Evolutionary conservation across 1,284 basidiomycete genomes (phyloP).

Genomic region (Sporisorium iseilematis-ciliati): DNA sequence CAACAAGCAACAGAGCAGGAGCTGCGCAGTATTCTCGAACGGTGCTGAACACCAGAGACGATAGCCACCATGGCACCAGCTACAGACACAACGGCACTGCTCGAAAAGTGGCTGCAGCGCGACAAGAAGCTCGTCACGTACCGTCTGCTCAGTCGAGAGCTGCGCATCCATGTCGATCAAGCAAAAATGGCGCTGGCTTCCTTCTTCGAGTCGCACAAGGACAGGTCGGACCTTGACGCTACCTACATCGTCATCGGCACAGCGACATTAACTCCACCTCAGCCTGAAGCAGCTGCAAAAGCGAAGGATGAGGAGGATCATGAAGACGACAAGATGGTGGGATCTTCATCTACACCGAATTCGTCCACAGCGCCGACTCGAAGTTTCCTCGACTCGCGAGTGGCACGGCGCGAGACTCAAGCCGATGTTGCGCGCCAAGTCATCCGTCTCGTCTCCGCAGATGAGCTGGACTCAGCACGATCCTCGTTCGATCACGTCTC

Average conservation of each 20-base stretch:
- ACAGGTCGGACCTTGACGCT: constrained; percentile 30
- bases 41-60: background rate
- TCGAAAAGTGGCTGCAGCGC: constrained; percentile 50
- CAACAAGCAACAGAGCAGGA: background rate
- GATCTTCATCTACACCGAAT: constrained; percentile 17
- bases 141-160: constrained; percentile 57
- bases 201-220: constrained; percentile 41
- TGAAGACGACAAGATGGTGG: constrained; percentile 15
- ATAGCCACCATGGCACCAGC: constrained; percentile 21
- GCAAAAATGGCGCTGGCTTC: constrained; percentile 43
- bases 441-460: constrained; percentile 34
- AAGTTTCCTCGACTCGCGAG: constrained; percentile 31
- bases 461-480: constrained; percentile 41
- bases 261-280: background rate
- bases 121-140: constrained; percentile 60
- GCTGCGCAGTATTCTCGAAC: background rate
- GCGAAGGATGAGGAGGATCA: constrained; percentile 4
- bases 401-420: constrained; percentile 17
- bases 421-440: constrained; percentile 18
- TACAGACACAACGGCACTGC: constrained; percentile 36
- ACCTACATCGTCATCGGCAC: constrained; percentile 46
- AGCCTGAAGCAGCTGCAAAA: background rate
- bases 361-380: constrained; percentile 19
- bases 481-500: constrained; percentile 19
- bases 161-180: constrained; percentile 53